Evolutionary conservation across 2,329 filamentous ascomycete species (phyloP), one percentile per base, ranked within the genome.

Genomic region (Fusarium tupiense): DNA sequence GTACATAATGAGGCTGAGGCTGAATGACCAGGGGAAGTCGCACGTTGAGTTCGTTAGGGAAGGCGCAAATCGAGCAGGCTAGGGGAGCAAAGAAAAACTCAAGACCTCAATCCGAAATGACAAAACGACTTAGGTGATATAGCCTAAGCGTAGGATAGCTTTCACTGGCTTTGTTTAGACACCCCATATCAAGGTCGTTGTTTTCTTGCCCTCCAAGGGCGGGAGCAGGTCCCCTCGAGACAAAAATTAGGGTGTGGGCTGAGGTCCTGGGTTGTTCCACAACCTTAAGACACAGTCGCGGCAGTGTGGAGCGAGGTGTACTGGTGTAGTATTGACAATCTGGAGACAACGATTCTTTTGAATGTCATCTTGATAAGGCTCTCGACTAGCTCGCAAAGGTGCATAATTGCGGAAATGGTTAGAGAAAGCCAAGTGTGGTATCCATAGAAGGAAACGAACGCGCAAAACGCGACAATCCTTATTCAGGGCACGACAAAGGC

Each of bases 211-310:
- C 33, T 35, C 8, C 33, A 35, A 35, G 33, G 33, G 33, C 33
- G 14, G 33, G 33, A 16, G 33, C 14, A 35, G 33, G 33, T 35
- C 33, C 16, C 33, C 14, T 35, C 33, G 62, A 71, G 35, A 61
- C 62, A 67, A 63, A 67, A 64, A 54, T 44, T 54, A 65, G 61
- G 38, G 26, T 60, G 60, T 44, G 44, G 66, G 65, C 52, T 59
- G 61, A 64, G 66, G 58, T 54, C n/a, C 44, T 64, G 56, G 63
- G 69, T 59, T 74, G 70, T 76, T 61, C 56, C 67, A 68, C 70
- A 54, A 60, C 64, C 69, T 61, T 24, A 53, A 74, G 56, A 63
- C 66, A 53, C 61, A 52, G 54, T 64, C 59, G 49, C 63, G 47
- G 67, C 66, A 65, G 73, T 61, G 74, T 74, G 66, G 67, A 64